Evolutionary conservation across 768 basidiomycete species (phyloP).

Genomic region (Mycena crocata): DNA sequence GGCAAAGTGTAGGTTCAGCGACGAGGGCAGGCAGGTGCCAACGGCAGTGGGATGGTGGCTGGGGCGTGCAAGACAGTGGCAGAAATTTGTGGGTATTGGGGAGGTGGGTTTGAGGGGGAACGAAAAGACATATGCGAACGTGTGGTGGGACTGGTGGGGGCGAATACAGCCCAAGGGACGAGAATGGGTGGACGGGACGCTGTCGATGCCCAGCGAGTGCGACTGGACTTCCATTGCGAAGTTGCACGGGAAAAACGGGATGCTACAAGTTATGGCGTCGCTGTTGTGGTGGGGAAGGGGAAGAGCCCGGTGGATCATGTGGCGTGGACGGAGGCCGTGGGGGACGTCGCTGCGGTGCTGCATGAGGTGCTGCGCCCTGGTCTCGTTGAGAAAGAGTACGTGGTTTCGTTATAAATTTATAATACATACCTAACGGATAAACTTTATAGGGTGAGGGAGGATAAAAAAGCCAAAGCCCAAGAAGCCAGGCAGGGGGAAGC

Average conservation of each 20-base stretch:
- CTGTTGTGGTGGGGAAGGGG: neutral
- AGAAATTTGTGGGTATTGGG: neutral
- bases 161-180: neutral
- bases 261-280: conserved; percentile 5
- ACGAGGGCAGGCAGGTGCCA: neutral
- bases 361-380: neutral
- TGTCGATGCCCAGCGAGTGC: neutral
- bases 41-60: neutral
- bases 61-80: neutral
- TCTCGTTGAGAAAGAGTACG: neutral
- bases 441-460: too few relatives aligned
- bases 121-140: neutral
- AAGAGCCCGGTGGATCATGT: neutral
- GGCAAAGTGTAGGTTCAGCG: neutral
- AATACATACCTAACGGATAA: too few relatives aligned
- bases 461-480: too few relatives aligned
- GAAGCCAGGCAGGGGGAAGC: too few relatives aligned
- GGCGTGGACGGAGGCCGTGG: neutral
- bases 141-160: conserved; percentile 3
- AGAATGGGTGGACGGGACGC: neutral
- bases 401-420: too few relatives aligned
- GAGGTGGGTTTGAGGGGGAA: neutral
- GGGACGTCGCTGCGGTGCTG: neutral
- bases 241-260: neutral
- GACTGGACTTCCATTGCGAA: neutral